A percentile compares a stretch with the other conserved stretches of the same genome.
Evolutionary conservation across 768 basidiomycete genomes (phyloP).

Genomic region (Paxillus rubicundulus): DNA sequence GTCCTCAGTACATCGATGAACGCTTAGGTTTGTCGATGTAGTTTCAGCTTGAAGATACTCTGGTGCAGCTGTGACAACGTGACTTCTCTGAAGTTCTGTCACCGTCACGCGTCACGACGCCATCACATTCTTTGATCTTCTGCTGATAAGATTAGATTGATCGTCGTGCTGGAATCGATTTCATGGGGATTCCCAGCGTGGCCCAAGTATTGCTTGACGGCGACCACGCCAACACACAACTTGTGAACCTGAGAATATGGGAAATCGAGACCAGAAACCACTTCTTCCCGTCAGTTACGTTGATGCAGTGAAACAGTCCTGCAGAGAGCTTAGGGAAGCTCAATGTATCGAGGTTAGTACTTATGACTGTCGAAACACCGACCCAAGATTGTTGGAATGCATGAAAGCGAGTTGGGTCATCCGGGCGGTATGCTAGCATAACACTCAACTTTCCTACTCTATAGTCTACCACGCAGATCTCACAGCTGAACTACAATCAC

Average conservation of each 20-base stretch:
- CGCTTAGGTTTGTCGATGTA: too few species aligned
- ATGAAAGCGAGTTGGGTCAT: too few species aligned
- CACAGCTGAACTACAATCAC: background rate
- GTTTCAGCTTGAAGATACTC: too few species aligned
- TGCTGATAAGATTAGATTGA: slow-evolving; percentile 10
- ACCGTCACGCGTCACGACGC: background rate
- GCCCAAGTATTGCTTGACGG: too few species aligned
- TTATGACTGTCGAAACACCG: background rate
- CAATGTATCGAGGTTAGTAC: slow-evolving; percentile 52
- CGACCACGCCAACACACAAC: too few species aligned
- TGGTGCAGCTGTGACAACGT: too few species aligned
- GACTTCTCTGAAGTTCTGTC: too few species aligned
- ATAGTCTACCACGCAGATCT: background rate
- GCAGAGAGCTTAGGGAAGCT: slow-evolving; percentile 43
- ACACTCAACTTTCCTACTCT: too few species aligned
- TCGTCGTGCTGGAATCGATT: background rate
- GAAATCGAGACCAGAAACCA: slow-evolving; percentile 27
- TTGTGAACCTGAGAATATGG: slow-evolving; percentile 7
- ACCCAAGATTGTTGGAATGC: too few species aligned
- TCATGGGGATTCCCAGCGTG: too few species aligned
- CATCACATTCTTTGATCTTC: slow-evolving; percentile 16
- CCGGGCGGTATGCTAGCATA: too few species aligned
- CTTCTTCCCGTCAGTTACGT: slow-evolving; percentile 48
- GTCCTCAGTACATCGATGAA: too few species aligned
- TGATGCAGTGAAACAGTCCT: slow-evolving; percentile 52